Evolutionary conservation across 164 flowering plant genomes (phyloP), one percentile per base, ranked within the genome.

Genomic region (Kingdonia uniflora): DNA sequence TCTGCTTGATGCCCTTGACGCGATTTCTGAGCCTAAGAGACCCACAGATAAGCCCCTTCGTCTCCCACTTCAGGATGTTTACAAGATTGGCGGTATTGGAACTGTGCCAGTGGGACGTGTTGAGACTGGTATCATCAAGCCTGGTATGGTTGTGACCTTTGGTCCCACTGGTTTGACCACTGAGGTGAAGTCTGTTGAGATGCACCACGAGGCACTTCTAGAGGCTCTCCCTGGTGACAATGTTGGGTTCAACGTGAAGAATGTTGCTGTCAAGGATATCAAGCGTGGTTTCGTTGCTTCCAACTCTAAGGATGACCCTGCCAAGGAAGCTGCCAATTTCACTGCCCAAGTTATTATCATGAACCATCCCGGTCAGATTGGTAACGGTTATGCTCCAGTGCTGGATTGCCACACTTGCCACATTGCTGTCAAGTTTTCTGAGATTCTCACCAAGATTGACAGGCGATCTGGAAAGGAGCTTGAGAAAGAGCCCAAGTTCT

Each of bases 381-480:
- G 53, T 15, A 50, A 50, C 14, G 53, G 53, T 14, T 50, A 50
- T n/a, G 53, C 53, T 20, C 53, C 53, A 50, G 53, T 50, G 19
- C 53, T 50, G 1, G 53, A 50, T 5, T 50, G 53, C 21, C 53
- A 50, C 53, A 50, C 53, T 17, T 68, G 57, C 21, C 73, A 69
- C 71, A 72, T 72, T 65, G 76, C 76, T 38, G 76, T 72, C 19
- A 72, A 72, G 60, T 72, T 72, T 21, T 50, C 72, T 22, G 79
- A 75, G 61, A 44, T 75, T 16, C 2, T 65, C 44, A 75, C 76
- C 62, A 75, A 75, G 72, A 72, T 66, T 19, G 77, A 73, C 59
- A 73, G 77, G 53, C 73, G 77, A 52, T 73, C 74, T 40, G 76
- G 76, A 11, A 69, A 69, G 69, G 71, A 69, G 54, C 61, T 73